Evolutionary conservation across 495 filamentous ascomycete species (phyloP).

Genomic region (Pseudoneurospora amorphoporcata): DNA sequence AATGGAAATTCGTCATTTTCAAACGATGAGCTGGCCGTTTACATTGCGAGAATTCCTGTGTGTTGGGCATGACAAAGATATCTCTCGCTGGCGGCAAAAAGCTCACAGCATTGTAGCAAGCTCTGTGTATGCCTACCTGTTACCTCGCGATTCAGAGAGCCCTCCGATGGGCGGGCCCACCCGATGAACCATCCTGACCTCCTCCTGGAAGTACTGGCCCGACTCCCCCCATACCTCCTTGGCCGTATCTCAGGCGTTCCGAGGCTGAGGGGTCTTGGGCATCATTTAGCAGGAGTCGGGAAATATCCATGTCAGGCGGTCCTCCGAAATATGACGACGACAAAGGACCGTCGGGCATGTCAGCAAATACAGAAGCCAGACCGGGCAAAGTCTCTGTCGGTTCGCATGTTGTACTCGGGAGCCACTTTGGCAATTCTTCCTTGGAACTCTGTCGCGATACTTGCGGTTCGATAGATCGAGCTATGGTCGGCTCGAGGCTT

Average conservation of each 20-base stretch:
- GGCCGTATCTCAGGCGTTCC: not conserved
- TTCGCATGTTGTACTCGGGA: constrained; percentile 19
- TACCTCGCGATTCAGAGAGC: not conserved
- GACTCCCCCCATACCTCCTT: not conserved
- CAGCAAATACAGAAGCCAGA: constrained; percentile 10
- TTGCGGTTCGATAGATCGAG: constrained; percentile 23
- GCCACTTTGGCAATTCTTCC: constrained; percentile 31
- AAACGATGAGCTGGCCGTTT: not conserved
- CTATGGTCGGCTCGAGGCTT: constrained; percentile 18
- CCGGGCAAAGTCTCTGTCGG: constrained; percentile 21
- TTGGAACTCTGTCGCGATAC: constrained; percentile 29
- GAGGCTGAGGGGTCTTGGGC: not conserved
- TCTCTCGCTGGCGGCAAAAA: not conserved
- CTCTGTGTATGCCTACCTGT: not conserved
- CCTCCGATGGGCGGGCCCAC: not conserved
- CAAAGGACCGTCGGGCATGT: not conserved
- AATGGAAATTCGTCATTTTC: not conserved
- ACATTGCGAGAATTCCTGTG: not conserved
- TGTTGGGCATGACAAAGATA: not conserved
- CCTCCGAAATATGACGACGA: constrained; percentile 5
- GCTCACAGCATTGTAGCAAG: not conserved
- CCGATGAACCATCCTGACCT: not conserved
- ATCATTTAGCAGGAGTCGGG: constrained; percentile 10
- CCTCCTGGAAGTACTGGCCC: not conserved
- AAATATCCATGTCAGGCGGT: constrained; percentile 10